These are phyloP conservation scores for Coix lacrymajobi DNA, from an alignment of 176 grass and related monocot genomes.

Conservation along the genomic window DNA sequence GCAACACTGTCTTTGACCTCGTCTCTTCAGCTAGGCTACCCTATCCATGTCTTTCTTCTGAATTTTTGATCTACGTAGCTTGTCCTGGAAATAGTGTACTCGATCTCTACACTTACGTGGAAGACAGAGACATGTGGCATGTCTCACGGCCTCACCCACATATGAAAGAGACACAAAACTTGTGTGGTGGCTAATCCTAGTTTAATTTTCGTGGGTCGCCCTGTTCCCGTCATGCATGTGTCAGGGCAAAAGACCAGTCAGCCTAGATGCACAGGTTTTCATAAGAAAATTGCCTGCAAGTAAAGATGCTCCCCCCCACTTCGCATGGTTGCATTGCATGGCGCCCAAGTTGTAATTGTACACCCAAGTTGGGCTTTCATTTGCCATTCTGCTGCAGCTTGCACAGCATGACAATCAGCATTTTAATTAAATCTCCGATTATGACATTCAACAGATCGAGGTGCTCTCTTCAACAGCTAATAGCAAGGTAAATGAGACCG, in stretches of 20 bases:
- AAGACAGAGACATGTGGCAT: constrained; percentile 1
- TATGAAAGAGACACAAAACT: not conserved
- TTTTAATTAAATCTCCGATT: too few species aligned
- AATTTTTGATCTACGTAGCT: not conserved
- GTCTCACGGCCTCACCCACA: not conserved
- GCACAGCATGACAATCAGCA: not conserved
- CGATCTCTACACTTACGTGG: not conserved
- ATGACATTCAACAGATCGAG: too few species aligned
- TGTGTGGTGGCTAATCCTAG: not conserved
- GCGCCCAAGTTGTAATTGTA: not conserved
- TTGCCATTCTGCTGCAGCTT: not conserved
- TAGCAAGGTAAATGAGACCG: too few species aligned
- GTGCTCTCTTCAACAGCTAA: too few species aligned
- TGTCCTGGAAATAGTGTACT: not conserved
- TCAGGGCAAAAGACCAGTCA: constrained; percentile 9
- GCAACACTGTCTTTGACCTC: not conserved
- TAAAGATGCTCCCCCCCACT: constrained; percentile 5
- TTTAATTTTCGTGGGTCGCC: not conserved
- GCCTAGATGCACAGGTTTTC: not conserved
- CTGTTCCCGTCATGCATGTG: constrained; percentile 18
- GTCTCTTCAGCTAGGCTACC: not conserved
- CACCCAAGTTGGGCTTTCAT: not conserved
- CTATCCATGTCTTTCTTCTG: not conserved
- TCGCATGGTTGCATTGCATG: not conserved
- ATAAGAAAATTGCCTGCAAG: not conserved